Base-by-base conservation (phyloP, 1,139 yeast species). In the Lodderomyces beijingensis region DNA sequence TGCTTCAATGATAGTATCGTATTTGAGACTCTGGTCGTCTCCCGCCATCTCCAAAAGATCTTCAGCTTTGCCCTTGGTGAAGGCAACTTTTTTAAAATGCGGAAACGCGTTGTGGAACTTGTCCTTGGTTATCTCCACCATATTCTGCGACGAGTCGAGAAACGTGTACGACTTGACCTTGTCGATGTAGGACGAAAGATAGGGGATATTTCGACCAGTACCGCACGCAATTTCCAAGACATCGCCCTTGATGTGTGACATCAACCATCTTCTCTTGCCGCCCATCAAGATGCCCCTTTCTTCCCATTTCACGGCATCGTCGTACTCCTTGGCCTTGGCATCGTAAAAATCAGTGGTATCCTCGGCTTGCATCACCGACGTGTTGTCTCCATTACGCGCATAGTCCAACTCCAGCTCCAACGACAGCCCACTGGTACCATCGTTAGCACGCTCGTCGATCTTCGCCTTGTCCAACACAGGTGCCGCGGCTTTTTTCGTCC, bases 141-240 rank as follows among this genome's bases (percentile, higher is more conserved):
- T 91, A 37, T 82, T 77, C 36, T 66, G 55, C 0, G 96, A 83
- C 1, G 96, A 75, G 53, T 91, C 98, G 30, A 89, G 59, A 48
- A 85, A 87, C 0, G 97, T 91, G 24, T 86, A 72, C 0, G 95
- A 82, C 28, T 71, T 68, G 28, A 89, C 64, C 16, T 64, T 54
- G 2, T 72, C 69, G 16, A 81, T 74, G 35, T 79, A 69, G n/a
- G 27, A 30, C 7, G 32, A 23, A 44, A 88, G 62, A 53, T 82
- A 88, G 30, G 83, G 79, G 39, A 89, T 72, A 51, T 91, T 91
- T 55, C 98, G 73, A 4, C 98, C 98, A 0, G 98, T 91, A 36
- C 98, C 98, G 52, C 95, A 86, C 0, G 96, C 83, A 12, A 89
- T 91, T 57, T 93, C 98, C 39, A 91, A 63, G 1, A 88, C 96